These are phyloP conservation scores for Capsella rubella DNA, from an alignment of 441 rosid genomes.

Conservation along the genomic window DNA sequence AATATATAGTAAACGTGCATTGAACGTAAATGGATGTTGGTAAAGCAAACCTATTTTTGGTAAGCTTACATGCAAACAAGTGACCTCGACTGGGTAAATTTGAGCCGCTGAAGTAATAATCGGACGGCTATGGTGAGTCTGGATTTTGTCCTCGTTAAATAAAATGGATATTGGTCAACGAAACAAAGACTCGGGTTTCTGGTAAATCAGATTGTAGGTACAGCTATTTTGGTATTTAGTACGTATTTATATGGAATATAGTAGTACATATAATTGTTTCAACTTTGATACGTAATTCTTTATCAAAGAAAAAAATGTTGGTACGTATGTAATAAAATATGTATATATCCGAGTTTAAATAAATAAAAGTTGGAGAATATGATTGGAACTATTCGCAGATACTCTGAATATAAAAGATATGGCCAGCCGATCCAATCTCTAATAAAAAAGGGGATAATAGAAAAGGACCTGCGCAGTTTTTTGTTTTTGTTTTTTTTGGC, in stretches of 20 bases:
- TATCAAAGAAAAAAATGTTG: not conserved
- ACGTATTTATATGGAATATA: not conserved
- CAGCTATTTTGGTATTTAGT: conserved; percentile 16
- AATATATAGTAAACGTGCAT: not conserved
- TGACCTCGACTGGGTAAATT: not conserved
- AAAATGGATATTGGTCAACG: conserved; percentile 19
- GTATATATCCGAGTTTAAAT: not conserved
- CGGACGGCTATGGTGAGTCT: conserved; percentile 7
- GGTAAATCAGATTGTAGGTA: conserved; percentile 33
- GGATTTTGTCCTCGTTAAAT: conserved; percentile 5
- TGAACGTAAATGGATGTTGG: not conserved
- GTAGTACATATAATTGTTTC: not conserved
- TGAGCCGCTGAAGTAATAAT: not conserved
- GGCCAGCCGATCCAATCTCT: conserved; percentile 36
- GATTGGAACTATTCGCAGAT: conserved; percentile 23
- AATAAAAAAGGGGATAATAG: conserved; percentile 11
- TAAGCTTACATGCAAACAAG: conserved; percentile 8
- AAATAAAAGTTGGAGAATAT: conserved; percentile 7
- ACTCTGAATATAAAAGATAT: conserved; percentile 37
- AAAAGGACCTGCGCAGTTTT: conserved; percentile 28
- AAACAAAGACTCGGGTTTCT: conserved; percentile 19
- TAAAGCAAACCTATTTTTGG: not conserved
- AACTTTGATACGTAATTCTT: not conserved
- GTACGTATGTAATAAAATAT: not conserved
- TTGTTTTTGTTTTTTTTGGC: not conserved